phyloP scores from a whole-genome alignment of 2,329 filamentous ascomycete genomes.

The Sporothrix phasma region DNA sequence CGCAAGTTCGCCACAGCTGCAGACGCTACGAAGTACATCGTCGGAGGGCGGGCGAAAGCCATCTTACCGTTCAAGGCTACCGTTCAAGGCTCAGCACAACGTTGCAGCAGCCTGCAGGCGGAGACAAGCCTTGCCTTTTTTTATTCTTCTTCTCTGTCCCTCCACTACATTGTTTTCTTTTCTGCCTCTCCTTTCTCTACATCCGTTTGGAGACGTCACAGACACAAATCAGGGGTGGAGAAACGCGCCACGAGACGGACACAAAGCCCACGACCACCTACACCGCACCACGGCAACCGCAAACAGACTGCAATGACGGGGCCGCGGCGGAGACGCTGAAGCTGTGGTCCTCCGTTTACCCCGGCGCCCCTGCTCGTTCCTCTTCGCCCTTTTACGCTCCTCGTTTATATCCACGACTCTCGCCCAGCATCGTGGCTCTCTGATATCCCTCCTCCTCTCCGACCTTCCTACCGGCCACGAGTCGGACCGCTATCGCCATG shows the following conservation, averaged over 20 bases:
- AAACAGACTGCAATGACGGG: conserved; percentile 6
- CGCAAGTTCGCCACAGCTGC: conserved; percentile 1
- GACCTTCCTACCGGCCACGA: too few relatives aligned
- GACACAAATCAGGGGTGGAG: not conserved
- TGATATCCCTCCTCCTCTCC: not conserved
- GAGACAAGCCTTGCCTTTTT: not conserved
- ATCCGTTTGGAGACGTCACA: not conserved
- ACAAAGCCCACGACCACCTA: not conserved
- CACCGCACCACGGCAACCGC: not conserved
- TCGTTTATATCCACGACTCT: not conserved
- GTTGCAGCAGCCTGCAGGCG: not conserved
- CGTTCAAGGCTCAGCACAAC: not conserved
- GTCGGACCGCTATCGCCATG: conserved; percentile 28
- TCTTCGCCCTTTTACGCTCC: not conserved
- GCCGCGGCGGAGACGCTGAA: not conserved
- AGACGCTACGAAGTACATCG: not conserved
- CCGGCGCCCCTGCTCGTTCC: too few relatives aligned
- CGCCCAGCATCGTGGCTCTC: not conserved
- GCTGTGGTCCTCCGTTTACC: conserved; percentile 10
- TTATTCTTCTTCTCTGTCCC: not conserved
- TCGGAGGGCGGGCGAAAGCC: not conserved
- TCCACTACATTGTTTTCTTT: not conserved
- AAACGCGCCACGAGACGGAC: not conserved
- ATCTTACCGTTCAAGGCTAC: too few relatives aligned
- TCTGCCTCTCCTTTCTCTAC: not conserved